Base-by-base conservation (phyloP, 106 monocot genomes). In the Allium fistulosum region DNA sequence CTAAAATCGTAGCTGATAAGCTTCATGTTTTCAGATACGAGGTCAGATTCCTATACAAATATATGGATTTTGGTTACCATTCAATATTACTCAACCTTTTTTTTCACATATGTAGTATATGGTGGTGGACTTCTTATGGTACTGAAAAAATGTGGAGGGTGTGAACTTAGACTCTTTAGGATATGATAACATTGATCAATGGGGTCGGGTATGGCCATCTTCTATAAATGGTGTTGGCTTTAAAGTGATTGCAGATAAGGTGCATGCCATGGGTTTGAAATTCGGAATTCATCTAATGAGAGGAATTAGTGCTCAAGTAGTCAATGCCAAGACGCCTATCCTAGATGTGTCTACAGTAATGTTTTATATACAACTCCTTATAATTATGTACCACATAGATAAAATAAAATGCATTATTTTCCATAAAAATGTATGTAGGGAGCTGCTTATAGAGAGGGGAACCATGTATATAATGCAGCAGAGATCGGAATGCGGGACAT, bases 271-370 rank as follows among this genome's bases (percentile, higher is more conserved):
- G 88, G 88, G 96, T 58, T 79, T 97, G 75, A 92, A 92, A 73
- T 97, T 97, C 57, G 96, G 96, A 9, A 88, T 97, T 68, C 96
- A 92, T 86, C 55, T 80, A 59, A 97, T 97, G 96, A 82, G 86
- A 82, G 96, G 96, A 68, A 88, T 97, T 67, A 97, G 86, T 58
- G 67, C 53, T 11, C 71, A 88, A 48, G 91, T 91, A 28, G 76
- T 92, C 9, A 68, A 92, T 63, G 51, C 61, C 17, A 81, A 72
- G 66, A 84, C 74, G 46, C 81, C 86, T 12, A 84, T 97, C 37
- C 78, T 88, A 49, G 92, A 97, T 77, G 80, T 91, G 53, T 27
- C n/a, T 15, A 89, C 63, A 85, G 96, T 97, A 87, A 4, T 49
- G n/a, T 65, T 17, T 6, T 46, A 45, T 49, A 28, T 28, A 28